A percentile compares a stretch with the other conserved stretches of the same genome.
Evolutionary conservation across 371 early-diverging fungal species (phyloP).

Genomic region (Choanephora cucurbitarum): DNA sequence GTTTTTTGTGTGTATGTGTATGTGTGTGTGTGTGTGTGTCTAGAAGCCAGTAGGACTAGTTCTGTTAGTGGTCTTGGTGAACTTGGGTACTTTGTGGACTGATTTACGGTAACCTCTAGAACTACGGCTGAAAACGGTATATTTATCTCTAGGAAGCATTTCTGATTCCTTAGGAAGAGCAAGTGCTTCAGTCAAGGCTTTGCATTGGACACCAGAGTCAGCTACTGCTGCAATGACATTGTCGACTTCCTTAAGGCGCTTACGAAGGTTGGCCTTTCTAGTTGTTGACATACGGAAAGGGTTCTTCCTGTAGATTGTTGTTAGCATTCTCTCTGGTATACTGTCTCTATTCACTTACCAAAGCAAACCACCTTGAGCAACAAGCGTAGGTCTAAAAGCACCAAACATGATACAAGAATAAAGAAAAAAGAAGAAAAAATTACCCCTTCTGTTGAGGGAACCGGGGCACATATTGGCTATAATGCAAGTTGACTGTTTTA

Average conservation of each 20-base stretch:
- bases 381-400: slow-evolving; percentile 70
- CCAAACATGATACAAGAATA: slow-evolving; percentile 66
- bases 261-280: slow-evolving; percentile 93
- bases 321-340: not conserved
- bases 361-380: slow-evolving; percentile 71
- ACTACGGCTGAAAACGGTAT: slow-evolving; percentile 87
- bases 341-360: slow-evolving; percentile 46
- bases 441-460: slow-evolving; percentile 2
- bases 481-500: slow-evolving; percentile 3
- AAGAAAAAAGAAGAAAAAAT: slow-evolving; percentile 1
- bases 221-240: slow-evolving; percentile 81
- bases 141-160: slow-evolving; percentile 90
- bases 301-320: slow-evolving; percentile 54
- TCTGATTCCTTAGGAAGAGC: slow-evolving; percentile 81
- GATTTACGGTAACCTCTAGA: slow-evolving; percentile 87
- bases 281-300: slow-evolving; percentile 87
- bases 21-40: not conserved
- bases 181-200: slow-evolving; percentile 77
- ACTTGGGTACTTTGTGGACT: slow-evolving; percentile 95
- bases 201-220: slow-evolving; percentile 87
- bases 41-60: slow-evolving; percentile 81
- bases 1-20: not conserved
- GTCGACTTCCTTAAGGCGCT: slow-evolving; percentile 90
- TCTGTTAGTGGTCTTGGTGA: slow-evolving; percentile 87
- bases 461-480: slow-evolving; percentile 9